phyloP scores from a whole-genome alignment of 2,329 filamentous ascomycete genomes.

The Verticillium longisporum region DNA sequence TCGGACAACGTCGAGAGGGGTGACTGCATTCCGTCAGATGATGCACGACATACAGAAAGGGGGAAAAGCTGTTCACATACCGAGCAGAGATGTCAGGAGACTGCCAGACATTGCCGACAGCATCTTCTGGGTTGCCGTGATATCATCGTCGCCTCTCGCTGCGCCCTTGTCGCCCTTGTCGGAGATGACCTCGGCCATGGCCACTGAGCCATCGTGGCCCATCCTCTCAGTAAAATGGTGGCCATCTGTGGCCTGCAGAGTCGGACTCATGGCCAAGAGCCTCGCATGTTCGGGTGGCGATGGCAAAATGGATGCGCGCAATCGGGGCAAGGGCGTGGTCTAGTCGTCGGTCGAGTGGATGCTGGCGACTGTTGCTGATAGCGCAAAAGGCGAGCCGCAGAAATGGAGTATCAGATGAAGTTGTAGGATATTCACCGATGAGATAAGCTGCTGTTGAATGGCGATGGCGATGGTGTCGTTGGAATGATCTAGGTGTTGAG shows the following conservation, averaged over 20 bases:
- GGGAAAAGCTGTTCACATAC: slow-evolving; percentile 40
- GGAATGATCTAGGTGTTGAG: background rate
- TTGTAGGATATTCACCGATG: background rate
- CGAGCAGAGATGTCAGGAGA: slow-evolving; percentile 79
- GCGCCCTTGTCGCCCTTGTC: slow-evolving; percentile 12
- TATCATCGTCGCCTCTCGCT: slow-evolving; percentile 42
- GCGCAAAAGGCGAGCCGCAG: background rate
- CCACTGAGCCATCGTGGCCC: slow-evolving; percentile 19
- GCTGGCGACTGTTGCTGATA: background rate
- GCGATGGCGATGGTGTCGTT: background rate
- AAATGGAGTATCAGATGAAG: background rate
- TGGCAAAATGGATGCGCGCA: background rate
- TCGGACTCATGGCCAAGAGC: slow-evolving; percentile 8
- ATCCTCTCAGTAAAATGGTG: slow-evolving; percentile 20
- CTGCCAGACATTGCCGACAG: slow-evolving; percentile 87
- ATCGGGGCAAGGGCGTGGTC: slow-evolving; percentile 2
- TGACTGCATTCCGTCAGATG: slow-evolving; percentile 51
- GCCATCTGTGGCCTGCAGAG: slow-evolving; percentile 6
- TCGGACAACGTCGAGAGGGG: slow-evolving; percentile 92
- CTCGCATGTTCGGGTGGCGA: slow-evolving; percentile 7
- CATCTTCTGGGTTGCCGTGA: slow-evolving; percentile 88
- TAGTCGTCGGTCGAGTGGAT: background rate
- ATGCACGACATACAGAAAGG: slow-evolving; percentile 1
- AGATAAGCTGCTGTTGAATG: background rate
- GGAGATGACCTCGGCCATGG: slow-evolving; percentile 20